Percentiles rank a stretch among this genome's conserved stretches.
Evolutionary conservation across 768 basidiomycete species (phyloP).

Genomic region (Scleroderma citrinum): DNA sequence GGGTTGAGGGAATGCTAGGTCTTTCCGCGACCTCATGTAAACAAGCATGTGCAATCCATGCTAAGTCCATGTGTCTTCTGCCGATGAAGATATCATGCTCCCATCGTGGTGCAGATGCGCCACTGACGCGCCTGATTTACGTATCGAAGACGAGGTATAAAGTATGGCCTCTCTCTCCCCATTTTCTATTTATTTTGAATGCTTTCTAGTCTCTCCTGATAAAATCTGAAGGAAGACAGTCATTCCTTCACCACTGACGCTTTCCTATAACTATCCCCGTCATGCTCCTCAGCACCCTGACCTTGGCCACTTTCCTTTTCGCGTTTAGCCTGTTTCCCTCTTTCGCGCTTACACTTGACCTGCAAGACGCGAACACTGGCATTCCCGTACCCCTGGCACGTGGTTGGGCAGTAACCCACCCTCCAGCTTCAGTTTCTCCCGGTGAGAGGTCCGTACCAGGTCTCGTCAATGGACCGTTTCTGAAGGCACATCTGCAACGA

Average conservation of each 20-base stretch:
- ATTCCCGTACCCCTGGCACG: slow-evolving; percentile 22
- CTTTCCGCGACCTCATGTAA: background rate
- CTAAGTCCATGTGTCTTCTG: no score
- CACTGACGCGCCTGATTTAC: no score
- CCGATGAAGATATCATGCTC: no score
- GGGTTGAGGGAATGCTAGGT: background rate
- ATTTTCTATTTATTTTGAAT: no score
- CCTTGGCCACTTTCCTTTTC: slow-evolving; percentile 8
- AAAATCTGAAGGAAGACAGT: no score
- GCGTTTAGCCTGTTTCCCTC: slow-evolving; percentile 13
- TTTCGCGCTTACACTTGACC: slow-evolving; percentile 2
- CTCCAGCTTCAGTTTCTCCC: background rate
- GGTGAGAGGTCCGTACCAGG: background rate
- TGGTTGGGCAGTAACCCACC: slow-evolving; percentile 8
- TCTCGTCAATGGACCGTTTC: slow-evolving; percentile 4
- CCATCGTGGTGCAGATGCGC: no score
- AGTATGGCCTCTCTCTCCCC: no score
- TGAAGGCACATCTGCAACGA: slow-evolving; percentile 12
- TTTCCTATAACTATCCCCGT: background rate
- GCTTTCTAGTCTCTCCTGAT: no score
- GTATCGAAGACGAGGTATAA: no score
- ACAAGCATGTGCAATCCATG: no score
- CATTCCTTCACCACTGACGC: no score
- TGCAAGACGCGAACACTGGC: background rate
- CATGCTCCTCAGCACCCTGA: slow-evolving; percentile 14